Evolutionary conservation across 2,329 filamentous ascomycete species (phyloP).

Genomic region (Escovopsis sp.): DNA sequence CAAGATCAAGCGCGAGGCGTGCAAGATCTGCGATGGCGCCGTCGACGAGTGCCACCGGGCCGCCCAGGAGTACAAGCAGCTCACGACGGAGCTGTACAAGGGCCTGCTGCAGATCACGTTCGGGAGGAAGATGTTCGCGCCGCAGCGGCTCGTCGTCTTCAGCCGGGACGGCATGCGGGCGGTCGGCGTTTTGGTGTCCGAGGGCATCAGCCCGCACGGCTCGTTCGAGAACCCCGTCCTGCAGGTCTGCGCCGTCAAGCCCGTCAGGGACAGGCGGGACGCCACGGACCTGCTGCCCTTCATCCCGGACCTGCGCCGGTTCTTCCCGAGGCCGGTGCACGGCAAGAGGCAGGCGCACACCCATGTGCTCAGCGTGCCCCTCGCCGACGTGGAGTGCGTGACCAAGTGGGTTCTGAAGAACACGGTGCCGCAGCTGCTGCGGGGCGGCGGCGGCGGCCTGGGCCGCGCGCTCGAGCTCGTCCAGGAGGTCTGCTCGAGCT

Average conservation of each 20-base stretch:
- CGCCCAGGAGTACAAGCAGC: constrained; percentile 60
- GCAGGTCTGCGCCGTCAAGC: constrained; percentile 64
- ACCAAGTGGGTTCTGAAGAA: constrained; percentile 51
- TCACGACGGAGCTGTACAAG: constrained; percentile 71
- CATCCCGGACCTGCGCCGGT: constrained; percentile 51
- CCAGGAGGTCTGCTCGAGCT: constrained; percentile 52
- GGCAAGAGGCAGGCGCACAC: constrained; percentile 48
- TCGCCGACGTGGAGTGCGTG: constrained; percentile 72
- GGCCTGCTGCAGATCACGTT: constrained; percentile 66
- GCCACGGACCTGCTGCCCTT: constrained; percentile 81
- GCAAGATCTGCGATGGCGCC: constrained; percentile 64
- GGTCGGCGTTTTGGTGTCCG: constrained; percentile 63
- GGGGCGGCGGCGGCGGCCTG: constrained; percentile 26
- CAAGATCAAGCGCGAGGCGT: constrained; percentile 77
- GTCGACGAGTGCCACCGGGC: constrained; percentile 72
- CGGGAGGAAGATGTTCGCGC: constrained; percentile 63
- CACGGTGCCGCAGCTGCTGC: constrained; percentile 45
- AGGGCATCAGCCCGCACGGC: constrained; percentile 52
- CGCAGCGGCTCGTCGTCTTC: constrained; percentile 68
- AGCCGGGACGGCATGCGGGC: constrained; percentile 73
- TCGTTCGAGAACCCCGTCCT: constrained; percentile 47
- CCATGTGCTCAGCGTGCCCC: constrained; percentile 53
- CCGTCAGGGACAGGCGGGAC: constrained; percentile 52
- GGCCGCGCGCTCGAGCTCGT: constrained; percentile 52
- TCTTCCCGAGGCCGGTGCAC: constrained; percentile 54